Evolutionary conservation across 805 yeast genomes (phyloP), one percentile per base, ranked within the genome.

Genomic region (Clavispora vitiphila): DNA sequence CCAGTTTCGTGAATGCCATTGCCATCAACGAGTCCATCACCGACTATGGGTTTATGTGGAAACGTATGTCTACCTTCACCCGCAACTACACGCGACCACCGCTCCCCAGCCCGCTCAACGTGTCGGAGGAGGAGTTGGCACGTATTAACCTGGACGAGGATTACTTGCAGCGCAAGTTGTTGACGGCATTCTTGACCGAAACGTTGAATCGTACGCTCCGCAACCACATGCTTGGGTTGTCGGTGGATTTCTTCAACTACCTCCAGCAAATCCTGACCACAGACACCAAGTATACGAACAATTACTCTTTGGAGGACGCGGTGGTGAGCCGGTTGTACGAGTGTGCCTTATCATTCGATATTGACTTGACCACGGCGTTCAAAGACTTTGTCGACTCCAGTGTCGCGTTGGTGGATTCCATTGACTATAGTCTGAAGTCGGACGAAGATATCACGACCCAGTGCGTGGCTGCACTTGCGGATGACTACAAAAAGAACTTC

Each of bases 331-430:
- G 65, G 42, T 56, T 43, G 21, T 48, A 49, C 31, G 65, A 58
- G 40, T 64, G 88, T 44, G 74, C 84, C 0, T 54, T 69, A 24
- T 78, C 93, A 3, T 77, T 76, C 60, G 98, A 90, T 60, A 55
- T 87, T 39, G 78, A 82, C 39, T 62, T 80, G 10, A 62, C 61
- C n/a, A 52, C 54, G 1, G 60, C 61, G 18, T 71, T 82, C 34
- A 46, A 50, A 2, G 49, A 63, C 53, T 53, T 54, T 70, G 32
- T 63, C 8, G 51, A 56, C 3, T 67, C 68, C 25, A 60, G 81
- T 2, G 60, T 58, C 32, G 51, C 57, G 2, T 54, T 83, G 3
- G 77, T 83, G 38, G 39, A 44, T 11, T 38, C 36, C 12, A 22
- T 15, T 12, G 24, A 21, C n/a, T 15, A 21, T n/a, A 34, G 38